Percentiles rank a stretch among this genome's conserved stretches.
phyloP scores from a whole-genome alignment of 345 rosid genomes.

The Populus tremula region DNA sequence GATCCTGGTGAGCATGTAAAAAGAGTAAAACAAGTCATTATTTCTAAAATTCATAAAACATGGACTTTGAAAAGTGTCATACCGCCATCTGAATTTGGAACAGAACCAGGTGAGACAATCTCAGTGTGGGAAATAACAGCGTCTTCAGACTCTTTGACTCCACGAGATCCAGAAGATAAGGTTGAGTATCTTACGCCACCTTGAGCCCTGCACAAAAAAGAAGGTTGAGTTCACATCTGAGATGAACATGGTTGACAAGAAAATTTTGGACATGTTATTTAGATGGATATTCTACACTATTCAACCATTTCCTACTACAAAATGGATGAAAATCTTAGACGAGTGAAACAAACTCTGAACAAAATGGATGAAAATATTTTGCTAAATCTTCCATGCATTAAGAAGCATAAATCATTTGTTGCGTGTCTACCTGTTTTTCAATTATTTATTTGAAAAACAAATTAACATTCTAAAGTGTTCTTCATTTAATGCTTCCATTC shows the following conservation, averaged over 20 bases:
- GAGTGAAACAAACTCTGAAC: neutral
- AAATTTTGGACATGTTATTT: neutral
- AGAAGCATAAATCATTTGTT: neutral
- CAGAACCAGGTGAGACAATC: slow-evolving; percentile 30
- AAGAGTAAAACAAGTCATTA: slow-evolving; percentile 14
- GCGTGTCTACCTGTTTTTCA: neutral
- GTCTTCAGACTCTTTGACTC: slow-evolving; percentile 35
- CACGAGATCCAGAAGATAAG: slow-evolving; percentile 30
- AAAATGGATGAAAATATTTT: neutral
- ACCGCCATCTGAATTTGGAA: slow-evolving; percentile 43
- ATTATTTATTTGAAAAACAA: neutral
- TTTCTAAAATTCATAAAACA: neutral
- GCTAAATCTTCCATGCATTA: neutral
- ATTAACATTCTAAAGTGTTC: neutral
- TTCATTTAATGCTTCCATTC: neutral
- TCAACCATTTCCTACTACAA: neutral
- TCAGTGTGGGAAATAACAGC: slow-evolving; percentile 38
- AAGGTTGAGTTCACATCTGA: neutral
- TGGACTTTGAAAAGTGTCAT: slow-evolving; percentile 13
- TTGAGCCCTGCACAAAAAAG: slow-evolving; percentile 36
- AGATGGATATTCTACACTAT: slow-evolving; percentile 1
- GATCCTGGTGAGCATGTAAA: slow-evolving; percentile 41
- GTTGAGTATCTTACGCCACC: slow-evolving; percentile 26
- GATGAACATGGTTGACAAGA: neutral
- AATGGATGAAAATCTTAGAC: neutral